Percentiles rank a stretch among this genome's conserved stretches.
Evolutionary conservation across 306 rosid species (phyloP).

Genomic region (cucumber (Cucumis sativus)): Cucumber_9930_V3 NC_026656.2:17814501-17815000

Average conservation of each 20-base stretch:
- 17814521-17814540: too few relatives aligned
- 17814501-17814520: neutral
- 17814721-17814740: neutral
- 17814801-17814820: too few relatives aligned
- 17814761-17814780: neutral
- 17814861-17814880: too few relatives aligned
- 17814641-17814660: neutral
- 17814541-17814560: constrained; percentile 8
- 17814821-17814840: too few relatives aligned
- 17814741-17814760: neutral
- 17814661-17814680: neutral
- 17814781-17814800: too few relatives aligned
- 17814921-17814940: too few relatives aligned
- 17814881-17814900: too few relatives aligned
- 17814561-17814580: neutral
- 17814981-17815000: too few relatives aligned
- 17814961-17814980: too few relatives aligned
- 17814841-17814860: too few relatives aligned
- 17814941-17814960: too few relatives aligned
- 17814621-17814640: neutral
- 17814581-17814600: neutral
- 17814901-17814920: too few relatives aligned
- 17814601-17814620: neutral
- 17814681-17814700: neutral
- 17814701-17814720: neutral